Percentiles rank a stretch among this genome's conserved stretches.
phyloP scores from a whole-genome alignment of 768 basidiomycete species.

The Coprinopsis sp. region DNA sequence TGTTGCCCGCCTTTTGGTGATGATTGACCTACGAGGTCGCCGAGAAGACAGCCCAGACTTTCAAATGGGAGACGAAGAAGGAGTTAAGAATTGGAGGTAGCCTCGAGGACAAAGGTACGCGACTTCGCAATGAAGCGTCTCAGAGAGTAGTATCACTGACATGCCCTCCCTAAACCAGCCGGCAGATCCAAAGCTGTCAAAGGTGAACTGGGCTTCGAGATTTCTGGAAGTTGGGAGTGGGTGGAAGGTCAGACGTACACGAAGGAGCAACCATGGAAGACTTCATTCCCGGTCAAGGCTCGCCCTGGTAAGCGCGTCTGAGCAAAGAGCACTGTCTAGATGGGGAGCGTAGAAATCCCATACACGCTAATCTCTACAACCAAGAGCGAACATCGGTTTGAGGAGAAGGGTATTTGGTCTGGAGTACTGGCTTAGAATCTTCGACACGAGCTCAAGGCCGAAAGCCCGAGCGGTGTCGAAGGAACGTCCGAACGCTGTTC shows the following conservation, averaged over 20 bases:
- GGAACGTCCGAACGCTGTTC: too few species aligned
- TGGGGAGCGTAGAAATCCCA: neutral
- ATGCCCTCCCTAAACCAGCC: neutral
- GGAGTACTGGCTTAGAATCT: constrained; percentile 1
- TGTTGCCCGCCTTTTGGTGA: too few species aligned
- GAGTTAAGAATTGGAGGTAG: neutral
- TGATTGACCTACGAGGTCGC: constrained; percentile 1
- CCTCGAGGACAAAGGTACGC: neutral
- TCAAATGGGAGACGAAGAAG: neutral
- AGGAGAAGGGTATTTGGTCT: constrained; percentile 2
- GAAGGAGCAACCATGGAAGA: neutral
- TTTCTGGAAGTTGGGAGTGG: neutral
- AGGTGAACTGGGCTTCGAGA: neutral
- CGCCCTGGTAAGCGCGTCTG: neutral
- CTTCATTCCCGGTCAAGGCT: neutral
- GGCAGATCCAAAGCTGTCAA: neutral
- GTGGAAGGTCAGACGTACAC: neutral
- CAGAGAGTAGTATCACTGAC: neutral
- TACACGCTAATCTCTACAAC: neutral
- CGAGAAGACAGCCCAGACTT: constrained; percentile 1
- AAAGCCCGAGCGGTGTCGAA: neutral
- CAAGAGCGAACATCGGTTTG: neutral
- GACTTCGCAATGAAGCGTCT: neutral
- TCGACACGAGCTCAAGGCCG: constrained; percentile 1
- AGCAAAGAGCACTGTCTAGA: neutral